phyloP scores from a whole-genome alignment of 805 yeast species.

The Teunomyces funiuensis region DNA sequence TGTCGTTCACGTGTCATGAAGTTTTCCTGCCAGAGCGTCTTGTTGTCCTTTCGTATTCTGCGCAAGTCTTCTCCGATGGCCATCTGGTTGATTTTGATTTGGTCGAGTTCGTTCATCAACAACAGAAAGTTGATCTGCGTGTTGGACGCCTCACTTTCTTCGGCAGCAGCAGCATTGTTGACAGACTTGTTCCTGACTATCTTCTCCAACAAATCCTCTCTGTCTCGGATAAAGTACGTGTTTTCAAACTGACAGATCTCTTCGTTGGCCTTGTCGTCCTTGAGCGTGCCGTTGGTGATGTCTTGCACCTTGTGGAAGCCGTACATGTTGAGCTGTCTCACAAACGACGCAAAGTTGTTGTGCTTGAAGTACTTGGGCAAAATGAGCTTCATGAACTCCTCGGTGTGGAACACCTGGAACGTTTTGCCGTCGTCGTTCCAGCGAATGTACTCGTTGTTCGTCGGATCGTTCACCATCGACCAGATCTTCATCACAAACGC shows the following conservation, averaged over 20 bases:
- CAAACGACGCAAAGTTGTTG: conserved; percentile 92
- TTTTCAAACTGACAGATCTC: conserved; percentile 90
- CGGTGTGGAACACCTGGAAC: conserved; percentile 82
- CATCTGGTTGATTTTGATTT: conserved; percentile 72
- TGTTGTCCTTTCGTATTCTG: conserved; percentile 84
- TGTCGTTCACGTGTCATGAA: conserved; percentile 80
- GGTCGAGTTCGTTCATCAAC: conserved; percentile 69
- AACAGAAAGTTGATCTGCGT: conserved; percentile 46
- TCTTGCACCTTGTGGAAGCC: conserved; percentile 99
- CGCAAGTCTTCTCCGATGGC: conserved; percentile 82
- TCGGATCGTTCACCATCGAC: conserved; percentile 89
- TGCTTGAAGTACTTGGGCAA: conserved; percentile 94
- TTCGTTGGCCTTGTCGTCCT: conserved; percentile 51
- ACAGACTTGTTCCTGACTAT: conserved; percentile 72
- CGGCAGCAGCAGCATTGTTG: conserved; percentile 16
- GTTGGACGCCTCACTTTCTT: conserved; percentile 17
- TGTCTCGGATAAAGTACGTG: conserved; percentile 70
- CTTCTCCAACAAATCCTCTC: conserved; percentile 81
- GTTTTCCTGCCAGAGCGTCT: conserved; percentile 88
- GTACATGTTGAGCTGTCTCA: conserved; percentile 94
- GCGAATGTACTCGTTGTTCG: conserved; percentile 65
- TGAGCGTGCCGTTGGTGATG: conserved; percentile 69
- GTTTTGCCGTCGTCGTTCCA: conserved; percentile 88
- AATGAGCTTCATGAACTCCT: conserved; percentile 76
- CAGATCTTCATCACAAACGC: conserved; percentile 92